These are phyloP conservation scores for Funneliformis mosseae DNA, from an alignment of 192 early-diverging fungal genomes.

Conservation along the genomic window DNA sequence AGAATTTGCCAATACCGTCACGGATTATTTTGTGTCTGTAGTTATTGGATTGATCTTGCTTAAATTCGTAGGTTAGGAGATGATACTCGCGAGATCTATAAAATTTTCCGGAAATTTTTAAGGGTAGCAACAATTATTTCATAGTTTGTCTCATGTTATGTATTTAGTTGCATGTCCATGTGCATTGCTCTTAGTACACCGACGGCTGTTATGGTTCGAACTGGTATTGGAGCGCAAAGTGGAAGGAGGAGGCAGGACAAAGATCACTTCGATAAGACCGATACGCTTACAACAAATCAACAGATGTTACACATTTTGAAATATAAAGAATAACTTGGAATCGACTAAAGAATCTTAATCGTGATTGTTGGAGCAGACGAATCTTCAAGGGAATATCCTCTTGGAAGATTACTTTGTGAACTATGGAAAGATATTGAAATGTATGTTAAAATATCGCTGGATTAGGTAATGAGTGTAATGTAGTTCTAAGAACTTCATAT, in stretches of 20 bases:
- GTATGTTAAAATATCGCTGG: constrained; percentile 63
- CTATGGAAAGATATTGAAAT: constrained; percentile 51
- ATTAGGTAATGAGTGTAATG: constrained; percentile 64
- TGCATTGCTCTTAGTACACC: constrained; percentile 92
- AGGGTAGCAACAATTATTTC: constrained; percentile 62
- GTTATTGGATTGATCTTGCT: constrained; percentile 72
- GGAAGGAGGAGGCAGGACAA: constrained; percentile 87
- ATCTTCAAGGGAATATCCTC: constrained; percentile 82
- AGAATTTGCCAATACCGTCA: constrained; percentile 83
- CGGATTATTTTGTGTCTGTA: constrained; percentile 88
- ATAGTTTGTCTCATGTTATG: constrained; percentile 84
- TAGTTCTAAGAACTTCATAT: constrained; percentile 38
- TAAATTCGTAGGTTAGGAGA: constrained; percentile 84
- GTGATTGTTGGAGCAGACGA: constrained; percentile 79
- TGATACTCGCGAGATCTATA: constrained; percentile 54
- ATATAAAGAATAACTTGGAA: constrained; percentile 35
- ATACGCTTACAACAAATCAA: constrained; percentile 84
- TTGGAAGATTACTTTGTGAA: constrained; percentile 76
- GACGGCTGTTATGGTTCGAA: constrained; percentile 99
- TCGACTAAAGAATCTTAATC: constrained; percentile 55
- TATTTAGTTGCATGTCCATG: constrained; percentile 96
- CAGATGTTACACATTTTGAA: constrained; percentile 58
- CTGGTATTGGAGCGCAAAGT: constrained; percentile 91
- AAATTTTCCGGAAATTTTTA: constrained; percentile 47
- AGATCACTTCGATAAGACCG: constrained; percentile 97